These are phyloP conservation scores for Mycena galericulata DNA, from an alignment of 768 basidiomycete genomes.

Conservation along the genomic window DNA sequence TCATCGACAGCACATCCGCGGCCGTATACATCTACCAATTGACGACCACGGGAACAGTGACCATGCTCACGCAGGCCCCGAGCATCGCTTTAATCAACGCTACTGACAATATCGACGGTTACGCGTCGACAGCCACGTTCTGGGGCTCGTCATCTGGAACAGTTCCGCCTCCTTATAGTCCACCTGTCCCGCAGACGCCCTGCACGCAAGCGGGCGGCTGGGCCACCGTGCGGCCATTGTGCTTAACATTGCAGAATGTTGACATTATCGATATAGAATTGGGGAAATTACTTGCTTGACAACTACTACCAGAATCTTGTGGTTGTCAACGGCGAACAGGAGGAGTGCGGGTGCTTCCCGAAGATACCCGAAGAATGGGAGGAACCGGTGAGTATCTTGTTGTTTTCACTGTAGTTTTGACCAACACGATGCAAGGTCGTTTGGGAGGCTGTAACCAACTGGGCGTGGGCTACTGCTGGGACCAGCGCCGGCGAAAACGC, in stretches of 20 bases:
- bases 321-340: no score
- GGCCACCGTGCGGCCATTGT: no score
- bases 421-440: slow-evolving; percentile 2
- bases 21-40: slow-evolving; percentile 57
- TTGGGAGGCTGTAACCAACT: slow-evolving; percentile 7
- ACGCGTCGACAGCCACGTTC: neutral
- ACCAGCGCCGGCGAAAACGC: neutral
- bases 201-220: no score
- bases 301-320: no score
- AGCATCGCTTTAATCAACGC: neutral
- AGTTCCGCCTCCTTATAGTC: no score
- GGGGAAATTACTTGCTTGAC: no score
- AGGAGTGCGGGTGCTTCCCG: slow-evolving; percentile 3
- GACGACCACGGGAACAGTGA: slow-evolving; percentile 56
- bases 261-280: no score
- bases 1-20: slow-evolving; percentile 53
- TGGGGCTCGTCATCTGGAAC: neutral
- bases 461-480: neutral
- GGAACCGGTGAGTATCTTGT: neutral
- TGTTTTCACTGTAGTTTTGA: neutral
- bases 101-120: neutral
- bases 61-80: neutral
- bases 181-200: no score
- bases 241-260: no score
- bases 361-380: slow-evolving; percentile 12